Evolutionary conservation across 345 rosid species (phyloP).

Genomic region (Camelina laxa): DNA sequence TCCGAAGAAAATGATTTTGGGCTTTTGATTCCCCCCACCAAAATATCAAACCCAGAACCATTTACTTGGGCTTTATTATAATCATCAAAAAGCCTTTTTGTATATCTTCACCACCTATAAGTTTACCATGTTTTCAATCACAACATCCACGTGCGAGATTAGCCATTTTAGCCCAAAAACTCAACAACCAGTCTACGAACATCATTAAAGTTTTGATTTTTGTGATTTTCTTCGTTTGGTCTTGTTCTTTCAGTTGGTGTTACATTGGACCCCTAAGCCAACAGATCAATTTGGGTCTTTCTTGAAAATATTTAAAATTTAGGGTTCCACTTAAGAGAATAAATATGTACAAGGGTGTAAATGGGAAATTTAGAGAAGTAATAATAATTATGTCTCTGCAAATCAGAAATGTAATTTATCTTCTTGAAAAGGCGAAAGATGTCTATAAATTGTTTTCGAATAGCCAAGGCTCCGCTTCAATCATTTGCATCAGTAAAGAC

Average conservation of each 20-base stretch:
- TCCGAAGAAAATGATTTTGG: constrained; percentile 7
- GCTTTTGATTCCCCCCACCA: constrained; percentile 22
- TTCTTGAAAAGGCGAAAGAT: constrained; percentile 32
- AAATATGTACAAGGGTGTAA: neutral
- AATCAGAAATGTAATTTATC: constrained; percentile 16
- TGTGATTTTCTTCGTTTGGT: neutral
- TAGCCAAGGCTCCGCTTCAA: constrained; percentile 33
- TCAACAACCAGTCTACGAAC: constrained; percentile 33
- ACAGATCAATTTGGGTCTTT: neutral
- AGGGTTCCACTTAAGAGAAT: neutral
- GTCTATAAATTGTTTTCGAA: constrained; percentile 48
- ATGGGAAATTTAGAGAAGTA: constrained; percentile 9
- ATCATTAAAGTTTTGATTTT: neutral
- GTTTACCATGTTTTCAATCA: neutral
- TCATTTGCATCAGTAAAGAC: constrained; percentile 21
- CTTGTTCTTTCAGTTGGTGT: neutral
- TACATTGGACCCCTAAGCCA: neutral
- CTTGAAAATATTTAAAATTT: neutral
- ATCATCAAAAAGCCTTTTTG: constrained; percentile 10
- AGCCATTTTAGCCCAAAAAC: constrained; percentile 10
- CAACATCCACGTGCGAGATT: constrained; percentile 37
- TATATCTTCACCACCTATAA: constrained; percentile 36
- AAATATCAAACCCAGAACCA: neutral
- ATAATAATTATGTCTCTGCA: constrained; percentile 14
- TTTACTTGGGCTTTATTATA: constrained; percentile 10